Evolutionary conservation across 202 grass and related monocot genomes (phyloP).

Genomic region (Carex sylvatica): DNA sequence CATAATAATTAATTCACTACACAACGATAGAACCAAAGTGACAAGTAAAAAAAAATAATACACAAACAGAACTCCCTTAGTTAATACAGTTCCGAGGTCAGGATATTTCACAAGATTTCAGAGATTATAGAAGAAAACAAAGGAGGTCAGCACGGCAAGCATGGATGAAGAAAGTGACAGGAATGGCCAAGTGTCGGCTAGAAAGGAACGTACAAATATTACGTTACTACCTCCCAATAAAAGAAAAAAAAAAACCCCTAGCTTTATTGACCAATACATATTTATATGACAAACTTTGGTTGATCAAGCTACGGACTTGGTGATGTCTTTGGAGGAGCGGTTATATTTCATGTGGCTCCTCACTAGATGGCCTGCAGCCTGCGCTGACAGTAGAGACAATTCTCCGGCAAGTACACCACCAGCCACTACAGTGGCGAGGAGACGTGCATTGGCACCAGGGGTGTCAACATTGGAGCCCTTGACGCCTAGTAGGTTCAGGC

Average conservation of each 20-base stretch:
- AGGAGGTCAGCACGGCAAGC: constrained; percentile 9
- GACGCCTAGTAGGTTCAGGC: constrained; percentile 83
- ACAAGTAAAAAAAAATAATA: constrained; percentile 3
- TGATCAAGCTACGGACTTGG: constrained; percentile 38
- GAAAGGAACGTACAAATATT: constrained; percentile 24
- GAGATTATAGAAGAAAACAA: constrained; percentile 6
- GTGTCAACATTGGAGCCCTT: constrained; percentile 65
- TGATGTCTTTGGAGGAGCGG: constrained; percentile 66
- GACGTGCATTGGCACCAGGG: constrained; percentile 66
- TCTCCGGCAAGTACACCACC: constrained; percentile 89
- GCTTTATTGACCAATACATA: constrained; percentile 25
- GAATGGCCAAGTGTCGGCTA: constrained; percentile 16
- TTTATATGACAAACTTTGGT: constrained; percentile 14
- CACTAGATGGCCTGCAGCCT: constrained; percentile 76
- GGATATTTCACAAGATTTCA: constrained; percentile 23
- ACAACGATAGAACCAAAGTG: background rate
- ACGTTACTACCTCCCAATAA: constrained; percentile 20
- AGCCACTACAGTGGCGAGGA: constrained; percentile 67
- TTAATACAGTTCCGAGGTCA: constrained; percentile 21
- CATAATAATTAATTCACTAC: constrained; percentile 14
- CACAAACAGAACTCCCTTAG: background rate
- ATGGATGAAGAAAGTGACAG: constrained; percentile 18
- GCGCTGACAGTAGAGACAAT: constrained; percentile 81
- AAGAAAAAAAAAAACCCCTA: background rate
- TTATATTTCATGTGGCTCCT: constrained; percentile 97